Conservation (phyloP, 768 basidiomycete species). For the Amanita rimosa region DNA sequence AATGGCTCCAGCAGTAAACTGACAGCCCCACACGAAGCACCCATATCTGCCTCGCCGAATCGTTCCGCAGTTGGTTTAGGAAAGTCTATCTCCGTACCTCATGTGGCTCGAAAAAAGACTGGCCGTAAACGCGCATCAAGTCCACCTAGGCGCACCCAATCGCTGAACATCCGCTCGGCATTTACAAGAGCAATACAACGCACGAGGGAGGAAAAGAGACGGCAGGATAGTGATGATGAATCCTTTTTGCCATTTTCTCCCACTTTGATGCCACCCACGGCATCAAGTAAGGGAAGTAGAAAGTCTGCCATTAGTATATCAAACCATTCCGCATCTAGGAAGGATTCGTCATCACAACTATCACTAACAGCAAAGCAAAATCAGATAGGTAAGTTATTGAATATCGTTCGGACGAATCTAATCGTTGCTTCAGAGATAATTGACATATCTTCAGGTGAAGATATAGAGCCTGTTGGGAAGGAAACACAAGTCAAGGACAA, state of each 20-base stretch:
- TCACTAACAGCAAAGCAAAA: not conserved
- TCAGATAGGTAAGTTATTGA: not conserved
- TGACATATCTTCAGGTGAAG: slow-evolving; percentile 1
- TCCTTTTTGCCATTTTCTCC: not conserved
- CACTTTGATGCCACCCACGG: not conserved
- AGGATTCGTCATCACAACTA: not conserved
- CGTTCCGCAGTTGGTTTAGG: not conserved
- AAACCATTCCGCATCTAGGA: not conserved
- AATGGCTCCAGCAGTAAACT: not conserved
- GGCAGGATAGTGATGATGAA: slow-evolving; percentile 1
- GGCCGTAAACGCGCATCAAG: not conserved
- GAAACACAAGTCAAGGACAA: not conserved
- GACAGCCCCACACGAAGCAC: not conserved
- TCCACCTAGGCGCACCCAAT: not conserved
- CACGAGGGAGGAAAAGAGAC: slow-evolving; percentile 4
- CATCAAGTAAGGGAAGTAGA: not conserved
- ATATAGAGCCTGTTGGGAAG: not conserved
- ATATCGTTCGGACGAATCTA: not conserved
- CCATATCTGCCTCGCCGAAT: not conserved
- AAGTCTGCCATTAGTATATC: not conserved
- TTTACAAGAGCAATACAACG: not conserved
- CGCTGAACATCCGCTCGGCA: not conserved
- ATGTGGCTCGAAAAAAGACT: not conserved
- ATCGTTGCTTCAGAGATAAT: not conserved
- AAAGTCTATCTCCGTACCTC: not conserved